Evolutionary conservation across 2,329 filamentous ascomycete genomes (phyloP), one percentile per base, ranked within the genome.

Genomic region (Alternaria longipes): DNA sequence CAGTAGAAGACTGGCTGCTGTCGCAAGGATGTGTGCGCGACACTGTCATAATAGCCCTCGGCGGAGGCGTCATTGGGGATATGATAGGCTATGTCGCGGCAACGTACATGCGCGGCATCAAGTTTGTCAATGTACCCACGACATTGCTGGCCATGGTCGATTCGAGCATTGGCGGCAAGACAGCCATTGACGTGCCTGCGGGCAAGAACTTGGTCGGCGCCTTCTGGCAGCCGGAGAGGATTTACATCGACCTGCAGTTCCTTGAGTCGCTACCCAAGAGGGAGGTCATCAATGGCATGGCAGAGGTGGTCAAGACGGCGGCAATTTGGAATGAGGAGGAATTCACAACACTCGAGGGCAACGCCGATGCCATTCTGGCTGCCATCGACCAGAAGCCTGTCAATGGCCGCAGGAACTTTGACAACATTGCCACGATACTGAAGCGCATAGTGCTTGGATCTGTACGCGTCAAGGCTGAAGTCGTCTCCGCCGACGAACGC

Each of bases 281-380:
- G 68, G 94, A 99, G 80, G 94, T 99, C 75, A 93, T 97, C 80
- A 99, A 99, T 78, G 95, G 95, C 63, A 97, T 99, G 94, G 95
- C 94, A 26, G 95, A 99, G 82, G 94, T 99, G 30, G 87, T 97
- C 78, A 97, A 97, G 86, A 99, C 95, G 4, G 95, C 95, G 3
- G 95, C 95, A 55, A 98, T 99, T 71, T 97, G 94, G 88, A 89
- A 97, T 73, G 93, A 96, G 79, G 81, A 85, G 9, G 94, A 97
- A 74, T 99, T 99, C 76, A 86, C 90, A 44, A 82, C 90, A 12
- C 84, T 99, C 18, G 95, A 99, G 77, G 85, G 91, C 68, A 92
- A 95, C 71, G 93, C 94, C 1, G 83, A 90, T 38, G 81, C 85
- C 5, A 93, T 99, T 53, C 85, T 97, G 73, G 84, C 86, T 24